Base-by-base conservation (phyloP, 441 rosid genomes). In the Sinapis alba region DNA sequence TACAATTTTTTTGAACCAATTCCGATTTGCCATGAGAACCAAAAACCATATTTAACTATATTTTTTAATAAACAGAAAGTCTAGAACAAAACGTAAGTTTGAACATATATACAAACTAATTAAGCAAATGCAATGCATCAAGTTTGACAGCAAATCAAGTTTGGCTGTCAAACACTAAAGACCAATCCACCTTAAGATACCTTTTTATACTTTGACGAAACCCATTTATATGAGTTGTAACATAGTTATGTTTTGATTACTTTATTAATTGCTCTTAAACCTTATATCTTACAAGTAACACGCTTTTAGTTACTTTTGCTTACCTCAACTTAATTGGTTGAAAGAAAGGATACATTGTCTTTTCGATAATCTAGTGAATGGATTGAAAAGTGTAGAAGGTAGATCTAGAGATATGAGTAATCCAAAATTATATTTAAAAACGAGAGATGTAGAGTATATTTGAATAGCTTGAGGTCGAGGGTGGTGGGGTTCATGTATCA, bases 91-190 rank as follows among this genome's bases (percentile, higher is more conserved):
- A 64, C 62, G 13, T 70, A 64, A 68, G 51, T 2, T 21, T 56
- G 23, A 59, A 64, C 43, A 62, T 34, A 51, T 54, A 47, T 47
- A 15, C 32, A 45, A 76, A 50, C 32, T 59, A 36, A 59, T 66
- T 21, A 66, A 78, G 60, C 18, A 54, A 53, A 41, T 62, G 19
- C 32, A 59, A 16, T 53, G 24, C 32, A 28, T 51, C 58, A 16
- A 47, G 53, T 53, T 63, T 65, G 80, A 71, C 72, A 77, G 26
- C 76, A 78, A 66, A 67, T 61, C 73, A 21, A 56, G 65, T 78
- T 78, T 68, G 74, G 81, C 65, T 78, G 71, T 78, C 24, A 41
- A 73, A 62, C 81, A 78, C 81, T 68, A n/a, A 43, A 72, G 78
- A 78, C 78, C 78, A 78, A 68, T 73, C 81, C 81, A 78, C 74